A percentile compares a stretch with the other conserved stretches of the same genome.
Conservation (phyloP, 116 monocot genomes). For the Dioscorea cayenensis region DNA sequence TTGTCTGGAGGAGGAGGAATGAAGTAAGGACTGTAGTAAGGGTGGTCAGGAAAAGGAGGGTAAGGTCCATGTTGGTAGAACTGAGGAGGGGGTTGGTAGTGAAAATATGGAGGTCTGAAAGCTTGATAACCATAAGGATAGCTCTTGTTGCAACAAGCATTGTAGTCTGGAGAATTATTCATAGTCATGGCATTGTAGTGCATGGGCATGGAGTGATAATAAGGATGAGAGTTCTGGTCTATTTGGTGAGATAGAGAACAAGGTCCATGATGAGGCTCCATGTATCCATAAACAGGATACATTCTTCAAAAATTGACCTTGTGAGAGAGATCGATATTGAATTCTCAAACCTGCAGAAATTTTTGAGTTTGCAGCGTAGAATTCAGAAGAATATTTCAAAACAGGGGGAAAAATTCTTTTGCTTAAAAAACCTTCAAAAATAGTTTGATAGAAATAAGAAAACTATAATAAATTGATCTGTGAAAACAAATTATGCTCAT, state of each 20-base stretch:
- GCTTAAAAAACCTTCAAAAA: too few relatives aligned
- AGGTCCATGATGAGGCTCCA: constrained; percentile 29
- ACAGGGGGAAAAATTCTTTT: too few relatives aligned
- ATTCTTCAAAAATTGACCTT: constrained; percentile 2
- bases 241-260: constrained; percentile 22
- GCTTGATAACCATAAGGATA: constrained; percentile 24
- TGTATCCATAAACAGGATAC: constrained; percentile 21
- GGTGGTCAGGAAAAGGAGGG: constrained; percentile 19
- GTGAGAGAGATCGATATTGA: background rate
- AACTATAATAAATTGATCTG: too few relatives aligned
- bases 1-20: constrained; percentile 3
- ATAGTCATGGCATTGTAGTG: background rate
- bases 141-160: constrained; percentile 19
- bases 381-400: background rate
- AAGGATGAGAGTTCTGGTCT: constrained; percentile 20
- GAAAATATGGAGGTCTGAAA: constrained; percentile 24
- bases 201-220: constrained; percentile 11
- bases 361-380: too few relatives aligned
- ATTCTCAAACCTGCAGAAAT: background rate
- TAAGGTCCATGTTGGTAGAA: constrained; percentile 16
- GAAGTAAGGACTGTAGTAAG: constrained; percentile 32
- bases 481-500: too few relatives aligned
- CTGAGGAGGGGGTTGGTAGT: constrained; percentile 22
- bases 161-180: background rate
- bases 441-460: too few relatives aligned